Evolutionary conservation across 75 land plant species (phyloP).

Genomic region (Larix kaempferi): DNA sequence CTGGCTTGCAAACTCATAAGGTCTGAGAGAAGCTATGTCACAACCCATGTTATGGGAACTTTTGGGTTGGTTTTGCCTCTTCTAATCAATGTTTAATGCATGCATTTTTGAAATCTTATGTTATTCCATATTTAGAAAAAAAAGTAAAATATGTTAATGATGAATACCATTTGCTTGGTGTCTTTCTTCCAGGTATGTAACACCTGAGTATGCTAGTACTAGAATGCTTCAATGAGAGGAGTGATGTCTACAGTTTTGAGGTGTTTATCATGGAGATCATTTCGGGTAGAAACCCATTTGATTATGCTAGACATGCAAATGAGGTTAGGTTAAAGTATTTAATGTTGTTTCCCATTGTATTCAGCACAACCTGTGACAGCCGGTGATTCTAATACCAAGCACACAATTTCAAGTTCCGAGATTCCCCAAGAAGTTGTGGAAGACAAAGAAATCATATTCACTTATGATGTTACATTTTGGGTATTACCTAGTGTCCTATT

Average conservation of each 20-base stretch:
- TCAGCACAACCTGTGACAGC: no score
- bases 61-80: constrained; percentile 29
- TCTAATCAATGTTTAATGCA: background rate
- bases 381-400: no score
- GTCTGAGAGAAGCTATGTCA: constrained; percentile 43
- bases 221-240: constrained; percentile 85
- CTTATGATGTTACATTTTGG: no score
- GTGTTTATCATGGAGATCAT: constrained; percentile 82
- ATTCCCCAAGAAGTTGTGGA: no score
- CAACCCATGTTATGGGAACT: constrained; percentile 7
- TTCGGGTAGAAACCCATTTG: constrained; percentile 81
- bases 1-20: constrained; percentile 13
- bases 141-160: background rate
- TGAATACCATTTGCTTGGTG: background rate
- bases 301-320: constrained; percentile 70
- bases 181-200: constrained; percentile 64
- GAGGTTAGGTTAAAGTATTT: constrained; percentile 47
- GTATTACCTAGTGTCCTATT: no score
- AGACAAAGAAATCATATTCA: no score
- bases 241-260: constrained; percentile 90
- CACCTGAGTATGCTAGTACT: constrained; percentile 92
- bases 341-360: background rate
- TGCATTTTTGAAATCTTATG: background rate
- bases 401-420: no score
- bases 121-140: background rate